These are phyloP conservation scores for Trypanosomatidae sp. DNA, from an alignment of 208 protist species.

Conservation along the genomic window DNA sequence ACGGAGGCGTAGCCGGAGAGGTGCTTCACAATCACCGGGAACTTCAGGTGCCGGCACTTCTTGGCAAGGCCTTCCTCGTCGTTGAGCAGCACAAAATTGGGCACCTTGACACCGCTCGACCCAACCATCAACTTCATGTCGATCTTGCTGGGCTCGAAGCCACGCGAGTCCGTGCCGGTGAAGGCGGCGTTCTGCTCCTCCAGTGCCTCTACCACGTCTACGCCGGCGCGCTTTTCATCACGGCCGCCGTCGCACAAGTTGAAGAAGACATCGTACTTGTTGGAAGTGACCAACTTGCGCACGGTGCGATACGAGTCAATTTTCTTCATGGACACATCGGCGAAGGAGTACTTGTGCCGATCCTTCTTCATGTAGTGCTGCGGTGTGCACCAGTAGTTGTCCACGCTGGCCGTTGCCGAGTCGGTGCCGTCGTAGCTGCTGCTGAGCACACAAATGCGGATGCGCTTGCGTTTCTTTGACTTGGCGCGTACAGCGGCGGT, in stretches of 20 bases:
- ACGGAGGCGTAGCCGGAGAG: constrained; percentile 86
- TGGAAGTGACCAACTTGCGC: constrained; percentile 74
- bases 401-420: constrained; percentile 69
- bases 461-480: constrained; percentile 30
- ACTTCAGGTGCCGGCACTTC: constrained; percentile 82
- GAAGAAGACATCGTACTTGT: constrained; percentile 89
- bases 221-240: constrained; percentile 82
- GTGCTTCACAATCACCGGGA: constrained; percentile 92
- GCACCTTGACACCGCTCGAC: constrained; percentile 71
- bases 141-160: constrained; percentile 90
- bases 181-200: constrained; percentile 89
- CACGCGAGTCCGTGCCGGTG: constrained; percentile 81
- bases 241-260: constrained; percentile 88
- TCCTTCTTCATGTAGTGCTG: constrained; percentile 79
- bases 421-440: constrained; percentile 84
- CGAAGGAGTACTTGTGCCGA: constrained; percentile 68
- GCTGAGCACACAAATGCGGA: constrained; percentile 78
- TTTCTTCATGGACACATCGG: constrained; percentile 71
- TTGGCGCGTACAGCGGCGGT: constrained; percentile 10
- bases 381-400: constrained; percentile 84
- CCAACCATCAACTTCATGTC: constrained; percentile 90
- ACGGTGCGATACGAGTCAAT: constrained; percentile 68
- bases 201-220: constrained; percentile 82
- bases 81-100: constrained; percentile 82
- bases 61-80: constrained; percentile 68